Evolutionary conservation across 2,329 filamentous ascomycete genomes (phyloP), one percentile per base, ranked within the genome.

Genomic region (Phoma sp.): DNA sequence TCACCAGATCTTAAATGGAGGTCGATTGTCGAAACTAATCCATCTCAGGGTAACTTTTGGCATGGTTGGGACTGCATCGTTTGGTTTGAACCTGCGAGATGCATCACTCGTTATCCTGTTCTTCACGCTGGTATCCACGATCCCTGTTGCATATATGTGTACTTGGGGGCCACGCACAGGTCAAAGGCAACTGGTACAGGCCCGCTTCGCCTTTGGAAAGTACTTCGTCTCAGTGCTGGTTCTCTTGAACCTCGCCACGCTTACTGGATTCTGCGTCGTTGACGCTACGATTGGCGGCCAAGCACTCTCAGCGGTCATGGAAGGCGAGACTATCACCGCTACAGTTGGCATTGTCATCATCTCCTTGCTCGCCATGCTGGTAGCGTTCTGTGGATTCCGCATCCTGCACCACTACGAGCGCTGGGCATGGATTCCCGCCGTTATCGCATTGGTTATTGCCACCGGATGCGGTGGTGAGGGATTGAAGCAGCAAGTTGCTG

Each of bases 141-240:
- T 81, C 6, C 75, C 82, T 0, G 82, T 84, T 0, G 85, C 83
- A 3, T 86, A 83, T 61, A 74, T 88, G 21, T 80, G 80, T 34
- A 85, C 82, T 0, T 72, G 86, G 43, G 85, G 85, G 0, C 83
- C 85, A 4, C 83, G 82, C 70, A 87, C 84, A 9, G 86, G 85
- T 34, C 82, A 88, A 80, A 79, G 86, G 14, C 85, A 88, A 70
- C 86, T 88, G 80, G 81, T 88, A 7, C 84, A 86, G 60, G 85
- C 86, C 4, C 78, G 86, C 18, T 88, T 83, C 69, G 83, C 81
- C 33, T 89, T 87, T 66, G 70, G 69, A 18, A 72, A 68, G 47
- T 87, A 86, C 64, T 74, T 84, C 17, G 82, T 86, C 28, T 83
- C 81, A 0, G 67, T 88, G n/a, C 81, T 84, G 2, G 82, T 87